Base-by-base conservation (phyloP, 2,329 filamentous ascomycete species). In the Sarocladiaceae sp. region DNA sequence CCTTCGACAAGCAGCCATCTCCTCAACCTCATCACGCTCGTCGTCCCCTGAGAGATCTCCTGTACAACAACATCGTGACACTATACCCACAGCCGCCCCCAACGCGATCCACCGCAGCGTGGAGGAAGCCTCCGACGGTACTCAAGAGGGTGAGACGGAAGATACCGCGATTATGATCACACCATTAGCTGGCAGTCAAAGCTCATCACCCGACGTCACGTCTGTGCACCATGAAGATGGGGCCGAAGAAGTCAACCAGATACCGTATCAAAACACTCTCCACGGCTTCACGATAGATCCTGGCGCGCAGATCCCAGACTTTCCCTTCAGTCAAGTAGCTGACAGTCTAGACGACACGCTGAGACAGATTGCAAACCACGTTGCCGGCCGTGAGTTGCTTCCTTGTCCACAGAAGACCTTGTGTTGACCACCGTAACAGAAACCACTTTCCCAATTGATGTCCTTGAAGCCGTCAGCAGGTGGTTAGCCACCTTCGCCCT, bases 1-100 rank as follows among this genome's bases (percentile, higher is more conserved):
- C 54, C 63, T 82, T 40, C 74, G 78, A 47, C 72, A 72, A n/a
- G 11, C 21, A 27, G 70, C 67, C 3, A 66, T 73, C 3, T 50
- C 62, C 11, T 73, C 73, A 6, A 67, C 67, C 18, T 49, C 50
- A 33, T 37, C 21, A 58, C 58, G 33, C 4, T 18, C 37, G 19
- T 26, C 37, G 5, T 16, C 37, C 58, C 58, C 37, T 53, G 51
- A 50, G 18, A 19, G 29, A 34, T 20, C 35, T 39, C 15, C 37
- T 19, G n/a, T n/a, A n/a, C n/a, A n/a, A n/a, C 45, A 32, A 10
- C 16, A 29, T 12, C 11, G 12, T 20, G 39, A 34, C 7, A 29
- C 4, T 6, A 6, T 15, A 7, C 18, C 7, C 23, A 15, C 11
- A 23, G 4, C 7, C 18, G n/a, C 23, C 15, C 4, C 46, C 33